These are phyloP conservation scores for Yamadazyma mexicana DNA, from an alignment of 1,139 yeast genomes.

Conservation along the genomic window DNA sequence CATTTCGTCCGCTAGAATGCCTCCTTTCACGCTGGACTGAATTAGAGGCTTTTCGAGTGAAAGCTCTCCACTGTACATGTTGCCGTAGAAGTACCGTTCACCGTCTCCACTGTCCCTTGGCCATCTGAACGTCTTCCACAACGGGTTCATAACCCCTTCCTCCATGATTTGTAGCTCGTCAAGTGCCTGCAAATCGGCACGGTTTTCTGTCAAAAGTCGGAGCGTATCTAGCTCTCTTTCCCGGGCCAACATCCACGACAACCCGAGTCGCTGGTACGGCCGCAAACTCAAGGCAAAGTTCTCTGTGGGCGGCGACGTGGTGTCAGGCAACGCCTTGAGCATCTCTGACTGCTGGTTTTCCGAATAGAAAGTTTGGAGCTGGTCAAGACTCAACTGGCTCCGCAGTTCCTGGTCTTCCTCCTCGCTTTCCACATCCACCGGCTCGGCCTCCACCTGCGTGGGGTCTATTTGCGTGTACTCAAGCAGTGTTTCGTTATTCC, in stretches of 20 bases:
- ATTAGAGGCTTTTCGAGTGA: slow-evolving; percentile 66
- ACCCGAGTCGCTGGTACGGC: slow-evolving; percentile 75
- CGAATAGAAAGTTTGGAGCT: slow-evolving; percentile 71
- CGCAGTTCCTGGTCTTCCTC: slow-evolving; percentile 17
- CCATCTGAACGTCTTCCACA: slow-evolving; percentile 83
- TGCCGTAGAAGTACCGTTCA: slow-evolving; percentile 65
- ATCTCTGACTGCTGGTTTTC: slow-evolving; percentile 58
- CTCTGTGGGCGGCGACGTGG: slow-evolving; percentile 54
- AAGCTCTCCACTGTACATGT: slow-evolving; percentile 80
- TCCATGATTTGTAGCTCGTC: slow-evolving; percentile 26
- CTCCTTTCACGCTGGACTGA: slow-evolving; percentile 66
- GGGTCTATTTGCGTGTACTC: slow-evolving; percentile 10
- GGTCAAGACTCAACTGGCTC: slow-evolving; percentile 63
- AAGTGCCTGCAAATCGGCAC: slow-evolving; percentile 31
- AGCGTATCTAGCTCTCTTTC: slow-evolving; percentile 54
- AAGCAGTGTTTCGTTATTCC: slow-evolving; percentile 8
- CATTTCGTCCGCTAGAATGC: slow-evolving; percentile 97
- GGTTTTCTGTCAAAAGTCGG: slow-evolving; percentile 26
- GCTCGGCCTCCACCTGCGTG: slow-evolving; percentile 2
- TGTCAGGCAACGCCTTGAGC: slow-evolving; percentile 56
- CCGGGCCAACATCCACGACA: slow-evolving; percentile 78
- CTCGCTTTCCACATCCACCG: slow-evolving; percentile 9
- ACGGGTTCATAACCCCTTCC: slow-evolving; percentile 72
- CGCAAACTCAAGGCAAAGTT: slow-evolving; percentile 60
- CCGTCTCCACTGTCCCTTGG: slow-evolving; percentile 37